Percentiles rank a stretch among this genome's conserved stretches.
Conservation (phyloP, 768 basidiomycete genomes). For the Trametes maxima region DNA sequence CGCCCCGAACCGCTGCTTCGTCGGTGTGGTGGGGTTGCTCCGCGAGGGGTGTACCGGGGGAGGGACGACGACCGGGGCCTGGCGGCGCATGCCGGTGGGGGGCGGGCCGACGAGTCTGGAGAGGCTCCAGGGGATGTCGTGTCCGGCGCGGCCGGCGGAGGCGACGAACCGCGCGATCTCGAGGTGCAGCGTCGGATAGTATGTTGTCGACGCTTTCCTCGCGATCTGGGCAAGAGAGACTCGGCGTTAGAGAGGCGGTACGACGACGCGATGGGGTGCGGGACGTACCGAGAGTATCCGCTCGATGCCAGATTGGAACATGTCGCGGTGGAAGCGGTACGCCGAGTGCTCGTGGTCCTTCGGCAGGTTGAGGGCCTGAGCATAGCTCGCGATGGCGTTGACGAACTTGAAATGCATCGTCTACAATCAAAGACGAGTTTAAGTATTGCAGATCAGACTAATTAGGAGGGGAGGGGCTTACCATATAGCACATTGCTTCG, state of each 20-base stretch:
- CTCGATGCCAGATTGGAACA: constrained; percentile 91
- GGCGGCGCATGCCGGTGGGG: constrained; percentile 61
- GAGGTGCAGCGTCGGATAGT: constrained; percentile 93
- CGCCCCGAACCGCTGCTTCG: constrained; percentile 16
- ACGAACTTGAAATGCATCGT: constrained; percentile 86
- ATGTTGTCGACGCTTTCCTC: constrained; percentile 91
- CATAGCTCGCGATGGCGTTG: constrained; percentile 73
- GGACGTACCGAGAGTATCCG: constrained; percentile 79
- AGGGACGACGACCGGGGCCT: background rate
- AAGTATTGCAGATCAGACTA: background rate
- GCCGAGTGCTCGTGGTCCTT: constrained; percentile 77
- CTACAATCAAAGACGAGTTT: constrained; percentile 43
- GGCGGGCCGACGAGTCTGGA: constrained; percentile 80
- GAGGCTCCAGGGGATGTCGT: constrained; percentile 81
- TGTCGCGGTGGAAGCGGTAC: constrained; percentile 78
- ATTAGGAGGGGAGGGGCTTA: constrained; percentile 44
- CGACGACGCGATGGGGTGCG: background rate
- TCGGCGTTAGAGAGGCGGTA: background rate
- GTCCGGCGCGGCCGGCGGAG: constrained; percentile 63
- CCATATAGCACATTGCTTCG: constrained; percentile 95
- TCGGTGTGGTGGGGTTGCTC: constrained; percentile 18
- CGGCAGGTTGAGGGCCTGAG: constrained; percentile 64
- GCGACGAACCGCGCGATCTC: constrained; percentile 89
- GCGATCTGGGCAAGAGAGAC: constrained; percentile 60
- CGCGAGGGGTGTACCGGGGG: constrained; percentile 7